Percentiles rank a stretch among this genome's conserved stretches.
Conservation (phyloP, 257 asterid species). For the Eustoma russellianum region DNA sequence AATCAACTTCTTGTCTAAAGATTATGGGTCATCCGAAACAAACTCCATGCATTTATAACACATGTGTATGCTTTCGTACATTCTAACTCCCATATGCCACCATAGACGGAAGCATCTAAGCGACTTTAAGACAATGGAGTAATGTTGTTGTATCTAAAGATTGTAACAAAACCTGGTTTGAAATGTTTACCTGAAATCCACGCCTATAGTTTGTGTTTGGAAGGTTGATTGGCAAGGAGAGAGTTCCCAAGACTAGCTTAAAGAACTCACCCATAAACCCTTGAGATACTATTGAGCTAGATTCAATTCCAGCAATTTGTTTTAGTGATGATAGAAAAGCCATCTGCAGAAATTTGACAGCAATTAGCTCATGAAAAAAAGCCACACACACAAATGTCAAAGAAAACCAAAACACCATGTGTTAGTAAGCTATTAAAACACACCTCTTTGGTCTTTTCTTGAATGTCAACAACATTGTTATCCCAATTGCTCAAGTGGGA, state of each 20-base stretch:
- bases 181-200: constrained; percentile 64
- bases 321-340: constrained; percentile 80
- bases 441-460: constrained; percentile 59
- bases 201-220: constrained; percentile 72
- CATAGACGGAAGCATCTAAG: no score
- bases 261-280: constrained; percentile 87
- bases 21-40: no score
- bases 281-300: constrained; percentile 40
- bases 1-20: no score
- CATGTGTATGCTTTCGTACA: no score
- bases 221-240: constrained; percentile 86
- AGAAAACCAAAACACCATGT: not conserved
- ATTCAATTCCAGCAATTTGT: constrained; percentile 84
- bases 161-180: not conserved
- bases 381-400: constrained; percentile 22
- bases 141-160: no score
- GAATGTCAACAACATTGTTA: constrained; percentile 41
- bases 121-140: no score
- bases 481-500: constrained; percentile 50
- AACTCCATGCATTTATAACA: no score
- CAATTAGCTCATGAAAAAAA: constrained; percentile 2
- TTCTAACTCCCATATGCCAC: no score
- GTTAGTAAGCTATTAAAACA: not conserved
- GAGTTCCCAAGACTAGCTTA: constrained; percentile 85
- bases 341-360: constrained; percentile 43